Evolutionary conservation across 306 rosid species (phyloP).

Genomic region (Heteromeles arbutifolia): DNA sequence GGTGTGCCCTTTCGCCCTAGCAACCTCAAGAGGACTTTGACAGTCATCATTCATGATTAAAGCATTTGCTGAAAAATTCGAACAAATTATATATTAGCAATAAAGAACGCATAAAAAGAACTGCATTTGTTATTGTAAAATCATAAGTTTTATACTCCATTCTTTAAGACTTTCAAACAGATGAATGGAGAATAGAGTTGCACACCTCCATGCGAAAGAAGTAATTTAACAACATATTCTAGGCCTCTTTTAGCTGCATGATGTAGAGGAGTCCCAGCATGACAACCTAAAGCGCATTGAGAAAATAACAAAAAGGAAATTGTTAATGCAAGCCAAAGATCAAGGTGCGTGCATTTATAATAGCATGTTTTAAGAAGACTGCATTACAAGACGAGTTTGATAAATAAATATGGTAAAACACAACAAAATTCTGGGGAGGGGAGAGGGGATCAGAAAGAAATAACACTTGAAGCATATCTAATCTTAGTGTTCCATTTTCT

Average conservation of each 20-base stretch:
- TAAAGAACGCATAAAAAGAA: not conserved
- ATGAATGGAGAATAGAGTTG: not conserved
- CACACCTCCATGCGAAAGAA: slow-evolving; percentile 76
- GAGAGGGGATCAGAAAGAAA: not conserved
- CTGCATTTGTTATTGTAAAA: not conserved
- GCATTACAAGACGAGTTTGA: not conserved
- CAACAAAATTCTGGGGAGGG: not conserved
- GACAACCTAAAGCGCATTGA: slow-evolving; percentile 41
- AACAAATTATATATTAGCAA: slow-evolving; percentile 10
- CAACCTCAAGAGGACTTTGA: slow-evolving; percentile 83
- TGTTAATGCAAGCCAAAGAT: not conserved
- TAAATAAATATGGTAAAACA: not conserved
- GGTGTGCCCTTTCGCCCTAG: slow-evolving; percentile 72
- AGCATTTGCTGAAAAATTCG: slow-evolving; percentile 63
- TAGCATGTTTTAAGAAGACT: not conserved
- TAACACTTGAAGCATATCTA: not conserved
- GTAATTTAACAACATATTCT: slow-evolving; percentile 62
- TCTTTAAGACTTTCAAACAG: not conserved
- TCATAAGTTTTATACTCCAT: not conserved
- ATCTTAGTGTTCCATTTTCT: not conserved
- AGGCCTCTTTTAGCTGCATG: slow-evolving; percentile 96
- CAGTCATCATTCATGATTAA: slow-evolving; percentile 88
- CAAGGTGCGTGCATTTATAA: not conserved
- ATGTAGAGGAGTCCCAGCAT: slow-evolving; percentile 90
- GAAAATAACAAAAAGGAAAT: not conserved